Evolutionary conservation across 139 green algal genomes (phyloP).

Genomic region (Coelastrella sp.): DNA sequence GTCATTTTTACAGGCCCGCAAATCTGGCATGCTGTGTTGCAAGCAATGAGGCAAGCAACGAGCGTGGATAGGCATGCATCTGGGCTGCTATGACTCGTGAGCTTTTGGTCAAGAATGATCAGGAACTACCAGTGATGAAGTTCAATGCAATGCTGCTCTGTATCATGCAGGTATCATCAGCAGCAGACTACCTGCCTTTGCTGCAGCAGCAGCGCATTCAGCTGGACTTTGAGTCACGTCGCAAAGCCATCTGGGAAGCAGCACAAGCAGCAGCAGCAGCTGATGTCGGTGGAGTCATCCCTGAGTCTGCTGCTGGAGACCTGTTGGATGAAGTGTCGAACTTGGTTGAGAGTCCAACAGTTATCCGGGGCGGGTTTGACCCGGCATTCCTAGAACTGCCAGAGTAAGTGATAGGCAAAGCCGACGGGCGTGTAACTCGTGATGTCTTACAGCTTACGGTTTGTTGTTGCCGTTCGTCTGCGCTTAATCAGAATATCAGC

Average conservation of each 20-base stretch:
- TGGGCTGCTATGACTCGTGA: background rate
- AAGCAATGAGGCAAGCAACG: too few species aligned
- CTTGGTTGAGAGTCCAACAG: constrained; percentile 92
- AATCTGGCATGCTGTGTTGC: too few species aligned
- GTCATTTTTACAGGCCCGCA: too few species aligned
- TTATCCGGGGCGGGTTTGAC: constrained; percentile 89
- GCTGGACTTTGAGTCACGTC: constrained; percentile 66
- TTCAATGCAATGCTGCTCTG: background rate
- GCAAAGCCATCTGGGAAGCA: constrained; percentile 79
- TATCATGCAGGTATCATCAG: constrained; percentile 28
- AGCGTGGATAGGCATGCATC: too few species aligned
- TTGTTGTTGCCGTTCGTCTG: too few species aligned
- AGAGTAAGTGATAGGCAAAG: constrained; percentile 63
- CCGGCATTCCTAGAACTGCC: constrained; percentile 91
- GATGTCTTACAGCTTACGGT: too few species aligned
- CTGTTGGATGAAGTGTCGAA: constrained; percentile 90
- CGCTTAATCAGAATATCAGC: too few species aligned
- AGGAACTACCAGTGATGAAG: background rate
- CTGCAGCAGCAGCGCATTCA: constrained; percentile 77
- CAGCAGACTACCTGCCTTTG: constrained; percentile 64
- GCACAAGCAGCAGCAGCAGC: constrained; percentile 51
- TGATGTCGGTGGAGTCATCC: background rate
- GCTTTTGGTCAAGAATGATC: background rate
- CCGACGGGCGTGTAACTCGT: too few species aligned
- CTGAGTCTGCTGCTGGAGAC: constrained; percentile 67